Evolutionary conservation across 2,329 filamentous ascomycete genomes (phyloP).

Genomic region (Fusarium transvaalense): DNA sequence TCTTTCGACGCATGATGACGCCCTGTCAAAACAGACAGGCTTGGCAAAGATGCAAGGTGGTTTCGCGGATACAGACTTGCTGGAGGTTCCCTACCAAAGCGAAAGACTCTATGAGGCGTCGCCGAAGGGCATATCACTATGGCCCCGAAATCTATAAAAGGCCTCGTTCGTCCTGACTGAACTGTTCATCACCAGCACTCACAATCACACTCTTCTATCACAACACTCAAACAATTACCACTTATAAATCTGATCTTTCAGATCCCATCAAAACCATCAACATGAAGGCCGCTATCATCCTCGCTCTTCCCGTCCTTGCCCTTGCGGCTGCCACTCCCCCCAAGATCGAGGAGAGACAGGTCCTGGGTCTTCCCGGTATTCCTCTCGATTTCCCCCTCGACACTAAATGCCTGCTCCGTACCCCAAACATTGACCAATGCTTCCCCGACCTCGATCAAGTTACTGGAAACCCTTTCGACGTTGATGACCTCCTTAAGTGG

Average conservation of each 20-base stretch:
- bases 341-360: slow-evolving; percentile 15
- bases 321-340: slow-evolving; percentile 20
- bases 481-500: rapidly evolving
- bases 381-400: background rate
- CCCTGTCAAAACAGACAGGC: rapidly evolving
- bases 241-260: background rate
- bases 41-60: no score
- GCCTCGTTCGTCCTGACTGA: rapidly evolving
- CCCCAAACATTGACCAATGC: rapidly evolving
- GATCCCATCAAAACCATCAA: background rate
- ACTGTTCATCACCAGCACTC: background rate
- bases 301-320: slow-evolving; percentile 21
- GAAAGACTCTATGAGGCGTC: rapidly evolving
- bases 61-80: rapidly evolving
- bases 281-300: slow-evolving; percentile 22
- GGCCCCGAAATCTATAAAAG: slow-evolving; percentile 17
- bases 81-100: rapidly evolving
- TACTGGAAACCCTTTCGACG: rapidly evolving
- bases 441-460: background rate
- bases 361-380: background rate
- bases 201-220: slow-evolving; percentile 6
- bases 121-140: rapidly evolving
- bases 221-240: background rate
- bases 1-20: rapidly evolving
- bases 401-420: rapidly evolving